Conservation (phyloP, 139 green algal species). For the Raphidocelis subcapitata region DNA sequence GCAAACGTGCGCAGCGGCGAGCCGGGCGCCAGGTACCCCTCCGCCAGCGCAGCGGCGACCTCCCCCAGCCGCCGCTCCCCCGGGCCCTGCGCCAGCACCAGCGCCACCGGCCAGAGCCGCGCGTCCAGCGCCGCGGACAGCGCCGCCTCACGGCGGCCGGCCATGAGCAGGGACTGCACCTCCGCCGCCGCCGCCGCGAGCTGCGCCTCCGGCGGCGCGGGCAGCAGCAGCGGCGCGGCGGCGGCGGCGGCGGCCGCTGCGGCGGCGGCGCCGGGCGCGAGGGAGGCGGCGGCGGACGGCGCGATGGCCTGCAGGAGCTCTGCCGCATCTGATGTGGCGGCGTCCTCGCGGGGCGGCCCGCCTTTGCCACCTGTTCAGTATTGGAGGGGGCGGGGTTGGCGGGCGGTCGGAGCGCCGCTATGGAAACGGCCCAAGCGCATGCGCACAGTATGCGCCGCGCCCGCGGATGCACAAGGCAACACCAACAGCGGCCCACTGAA, state of each 20-base stretch:
- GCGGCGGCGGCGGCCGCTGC: neutral
- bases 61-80: conserved; percentile 32
- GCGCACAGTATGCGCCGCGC: no score
- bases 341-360: no score
- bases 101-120: conserved; percentile 64
- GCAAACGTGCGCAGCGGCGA: conserved; percentile 62
- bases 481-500: no score
- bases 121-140: conserved; percentile 42
- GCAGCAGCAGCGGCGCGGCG: neutral
- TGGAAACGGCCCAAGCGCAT: no score
- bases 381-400: no score
- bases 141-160: conserved; percentile 44
- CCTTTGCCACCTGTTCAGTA: no score
- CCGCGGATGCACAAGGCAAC: no score
- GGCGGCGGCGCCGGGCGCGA: neutral
- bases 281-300: no score
- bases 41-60: conserved; percentile 37
- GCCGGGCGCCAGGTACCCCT: conserved; percentile 33
- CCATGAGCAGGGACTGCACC: conserved; percentile 50
- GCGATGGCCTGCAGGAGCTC: no score
- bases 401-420: no score
- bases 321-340: no score
- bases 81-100: conserved; percentile 62
- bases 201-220: conserved; percentile 9
- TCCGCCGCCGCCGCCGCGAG: conserved; percentile 23